Conservation (phyloP, 73 alveolate species). For the Tetrahymena malaccensis region DNA sequence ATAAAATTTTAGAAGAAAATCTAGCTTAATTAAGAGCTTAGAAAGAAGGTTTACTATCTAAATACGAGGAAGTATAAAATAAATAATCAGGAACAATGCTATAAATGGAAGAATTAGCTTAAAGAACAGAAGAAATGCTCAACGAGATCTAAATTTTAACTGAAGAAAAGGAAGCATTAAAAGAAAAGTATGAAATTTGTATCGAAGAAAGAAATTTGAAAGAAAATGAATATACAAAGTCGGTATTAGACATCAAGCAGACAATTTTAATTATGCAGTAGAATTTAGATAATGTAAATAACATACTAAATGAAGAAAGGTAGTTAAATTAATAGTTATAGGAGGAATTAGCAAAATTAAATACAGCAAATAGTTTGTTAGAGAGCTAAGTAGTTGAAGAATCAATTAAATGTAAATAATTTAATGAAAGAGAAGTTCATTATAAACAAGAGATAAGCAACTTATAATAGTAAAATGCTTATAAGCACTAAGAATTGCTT, state of each 20-base stretch:
- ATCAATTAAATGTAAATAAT: not conserved
- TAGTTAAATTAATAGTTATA: not conserved
- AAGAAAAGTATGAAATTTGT: not conserved
- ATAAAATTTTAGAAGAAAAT: not conserved
- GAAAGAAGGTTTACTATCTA: not conserved
- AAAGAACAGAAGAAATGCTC: not conserved
- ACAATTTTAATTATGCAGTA: not conserved
- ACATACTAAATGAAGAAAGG: not conserved
- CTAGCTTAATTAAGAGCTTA: not conserved
- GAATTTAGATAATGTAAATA: not conserved
- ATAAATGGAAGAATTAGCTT: not conserved
- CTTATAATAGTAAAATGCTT: not conserved
- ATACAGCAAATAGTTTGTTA: not conserved
- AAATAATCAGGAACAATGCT: not conserved
- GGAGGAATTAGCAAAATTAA: not conserved
- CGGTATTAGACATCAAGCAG: not conserved
- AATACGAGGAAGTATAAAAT: not conserved
- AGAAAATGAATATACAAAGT: not conserved
- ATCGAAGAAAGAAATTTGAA: not conserved
- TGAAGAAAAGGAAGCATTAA: not conserved
- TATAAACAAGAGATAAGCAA: not conserved
- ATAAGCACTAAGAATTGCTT: not conserved
- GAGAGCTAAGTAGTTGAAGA: not conserved
- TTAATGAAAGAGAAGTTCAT: not conserved
- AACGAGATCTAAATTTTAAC: not conserved